Base-by-base conservation (phyloP, 1,284 basidiomycete genomes). In the Ceratobasidium sp. region DNA sequence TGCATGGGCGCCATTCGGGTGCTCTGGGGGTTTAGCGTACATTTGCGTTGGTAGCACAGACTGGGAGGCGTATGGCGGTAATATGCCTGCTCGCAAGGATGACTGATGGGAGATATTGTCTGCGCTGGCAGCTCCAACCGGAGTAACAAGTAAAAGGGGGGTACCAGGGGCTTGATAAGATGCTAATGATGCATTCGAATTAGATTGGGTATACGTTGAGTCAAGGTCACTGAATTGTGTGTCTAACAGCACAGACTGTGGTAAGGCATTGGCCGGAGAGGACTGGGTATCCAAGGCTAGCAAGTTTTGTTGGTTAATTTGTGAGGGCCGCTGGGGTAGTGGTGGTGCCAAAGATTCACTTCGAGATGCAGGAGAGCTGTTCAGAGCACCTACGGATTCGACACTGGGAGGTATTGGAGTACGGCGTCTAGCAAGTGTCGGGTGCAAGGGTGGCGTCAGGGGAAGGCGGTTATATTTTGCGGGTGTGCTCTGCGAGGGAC, bases 31-130 rank as follows among this genome's bases (percentile, higher is more conserved):
- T 8, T 14, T n/a, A 13, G 39, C 43, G 46, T 48, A 46, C 43
- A 29, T 37, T 56, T 72, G 68, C 29, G 41, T 13, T 14, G 56
- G 39, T 16, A 49, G 56, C 22, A 61, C 51, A 8, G 68, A 41
- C n/a, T 72, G 56, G 34, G 68, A 72, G 16, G 54, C 27, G 34
- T 72, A 72, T 9, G 68, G 68, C 3, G 68, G 68, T 41, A 72
- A 31, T 37, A 56, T 51, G 16, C 58, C 53, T 16, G 51, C 19
- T 27, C 11, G 24, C 22, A 34, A 29, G 31, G 39, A 37, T 19
- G 48, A 11, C 14, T 54, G 66, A 24, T 34, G 5, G 13, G 51
- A 29, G 9, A 51, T 29, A 11, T 51, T 54, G 27, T 72, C 48
- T 14, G 43, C 34, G n/a, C 48, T 37, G n/a, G 27, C 19, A 14